A percentile compares a stretch with the other conserved stretches of the same genome.
phyloP scores from a whole-genome alignment of 352 stramenopile species.

The Phytophthora pluvialis region DNA sequence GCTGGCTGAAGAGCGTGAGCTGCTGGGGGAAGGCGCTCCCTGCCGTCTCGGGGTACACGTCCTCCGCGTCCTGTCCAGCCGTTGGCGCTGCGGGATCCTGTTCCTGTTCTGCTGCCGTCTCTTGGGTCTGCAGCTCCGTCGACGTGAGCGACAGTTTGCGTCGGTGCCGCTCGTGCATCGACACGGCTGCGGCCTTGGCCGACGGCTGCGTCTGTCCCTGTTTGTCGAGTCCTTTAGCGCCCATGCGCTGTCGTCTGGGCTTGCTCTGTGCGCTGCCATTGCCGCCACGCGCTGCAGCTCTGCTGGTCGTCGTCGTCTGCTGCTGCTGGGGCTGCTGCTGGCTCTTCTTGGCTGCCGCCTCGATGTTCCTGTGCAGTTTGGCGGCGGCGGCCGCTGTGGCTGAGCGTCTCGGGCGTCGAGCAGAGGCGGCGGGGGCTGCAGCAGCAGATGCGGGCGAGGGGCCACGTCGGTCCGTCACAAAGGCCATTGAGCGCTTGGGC shows the following conservation, averaged over 20 bases:
- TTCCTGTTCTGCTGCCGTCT: conserved; percentile 1
- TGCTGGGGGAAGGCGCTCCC: conserved; percentile 74
- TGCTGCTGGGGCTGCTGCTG: conserved; percentile 17
- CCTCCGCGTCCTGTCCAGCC: conserved; percentile 53
- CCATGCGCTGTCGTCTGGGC: conserved; percentile 61
- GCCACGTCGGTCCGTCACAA: conserved; percentile 53
- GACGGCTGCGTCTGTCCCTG: conserved; percentile 15
- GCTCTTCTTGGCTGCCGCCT: conserved; percentile 22
- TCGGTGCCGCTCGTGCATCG: conserved; percentile 31
- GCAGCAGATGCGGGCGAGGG: background rate
- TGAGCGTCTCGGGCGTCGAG: conserved; percentile 20
- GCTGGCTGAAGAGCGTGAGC: conserved; percentile 78
- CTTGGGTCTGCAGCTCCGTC: conserved; percentile 22
- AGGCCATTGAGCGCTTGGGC: conserved; percentile 51
- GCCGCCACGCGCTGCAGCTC: conserved; percentile 7
- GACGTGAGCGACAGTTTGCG: conserved; percentile 50
- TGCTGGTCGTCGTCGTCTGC: conserved; percentile 3
- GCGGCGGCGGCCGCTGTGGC: conserved; percentile 16
- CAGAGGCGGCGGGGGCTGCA: background rate
- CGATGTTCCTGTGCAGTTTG: conserved; percentile 37
- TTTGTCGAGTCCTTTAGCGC: conserved; percentile 45
- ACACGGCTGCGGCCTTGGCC: conserved; percentile 20
- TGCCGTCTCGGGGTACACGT: conserved; percentile 65
- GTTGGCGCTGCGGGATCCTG: conserved; percentile 16
- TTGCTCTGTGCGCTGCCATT: conserved; percentile 30